Conservation (phyloP, 495 filamentous ascomycete species). For the Talaromyces nanjingensis region DNA sequence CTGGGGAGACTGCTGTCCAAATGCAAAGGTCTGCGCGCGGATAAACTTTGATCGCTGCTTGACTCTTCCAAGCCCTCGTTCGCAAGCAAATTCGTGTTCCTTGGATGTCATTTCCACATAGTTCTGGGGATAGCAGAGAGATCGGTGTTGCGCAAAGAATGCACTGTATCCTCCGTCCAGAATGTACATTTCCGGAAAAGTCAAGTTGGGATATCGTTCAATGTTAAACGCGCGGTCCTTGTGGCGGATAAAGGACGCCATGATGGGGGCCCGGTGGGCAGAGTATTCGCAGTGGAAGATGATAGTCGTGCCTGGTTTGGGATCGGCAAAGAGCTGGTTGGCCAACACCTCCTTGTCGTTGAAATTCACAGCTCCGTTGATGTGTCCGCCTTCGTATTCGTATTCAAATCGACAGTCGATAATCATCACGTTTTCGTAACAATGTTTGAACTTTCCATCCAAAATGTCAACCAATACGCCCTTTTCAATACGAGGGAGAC, state of each 20-base stretch:
- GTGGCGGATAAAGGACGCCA: constrained; percentile 68
- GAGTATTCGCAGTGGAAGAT: constrained; percentile 99
- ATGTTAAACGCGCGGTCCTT: constrained; percentile 79
- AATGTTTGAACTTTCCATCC: constrained; percentile 69
- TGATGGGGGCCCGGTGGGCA: constrained; percentile 92
- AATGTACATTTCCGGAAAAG: constrained; percentile 94
- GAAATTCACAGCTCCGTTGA: constrained; percentile 85
- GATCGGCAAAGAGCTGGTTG: constrained; percentile 63
- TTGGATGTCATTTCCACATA: constrained; percentile 94
- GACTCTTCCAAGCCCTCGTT: constrained; percentile 86
- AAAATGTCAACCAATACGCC: constrained; percentile 76
- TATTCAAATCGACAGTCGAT: constrained; percentile 99
- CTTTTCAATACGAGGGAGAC: constrained; percentile 78
- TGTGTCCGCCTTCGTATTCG: constrained; percentile 95
- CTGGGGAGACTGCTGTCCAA: constrained; percentile 59
- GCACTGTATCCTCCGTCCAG: constrained; percentile 92
- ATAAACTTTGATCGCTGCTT: constrained; percentile 73
- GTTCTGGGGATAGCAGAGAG: constrained; percentile 82
- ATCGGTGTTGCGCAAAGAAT: constrained; percentile 73
- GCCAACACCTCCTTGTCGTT: constrained; percentile 89
- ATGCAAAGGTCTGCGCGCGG: constrained; percentile 90
- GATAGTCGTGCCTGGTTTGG: constrained; percentile 64
- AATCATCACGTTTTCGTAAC: constrained; percentile 71
- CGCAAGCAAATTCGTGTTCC: constrained; percentile 83
- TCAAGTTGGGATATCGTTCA: constrained; percentile 75